These are phyloP conservation scores for Aspergillus texensis DNA, from an alignment of 2,329 filamentous ascomycete species.

Conservation along the genomic window DNA sequence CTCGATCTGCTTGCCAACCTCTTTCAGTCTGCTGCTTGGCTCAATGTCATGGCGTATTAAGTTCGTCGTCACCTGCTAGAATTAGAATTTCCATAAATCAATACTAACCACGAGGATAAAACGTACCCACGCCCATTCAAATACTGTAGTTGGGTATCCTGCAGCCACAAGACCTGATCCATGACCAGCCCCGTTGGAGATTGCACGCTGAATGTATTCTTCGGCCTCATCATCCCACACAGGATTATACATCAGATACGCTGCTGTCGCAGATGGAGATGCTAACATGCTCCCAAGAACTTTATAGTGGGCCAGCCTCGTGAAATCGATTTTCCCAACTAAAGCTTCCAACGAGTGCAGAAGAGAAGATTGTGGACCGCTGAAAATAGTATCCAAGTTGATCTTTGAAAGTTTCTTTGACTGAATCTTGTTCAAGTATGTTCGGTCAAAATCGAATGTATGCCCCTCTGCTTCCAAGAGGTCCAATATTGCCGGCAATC, in stretches of 20 bases:
- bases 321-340: background rate
- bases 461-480: background rate
- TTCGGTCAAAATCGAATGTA: background rate
- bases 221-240: conserved; percentile 3
- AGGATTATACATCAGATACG: conserved; percentile 7
- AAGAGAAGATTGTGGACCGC: background rate
- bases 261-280: conserved; percentile 1
- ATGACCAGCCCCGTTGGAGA: background rate
- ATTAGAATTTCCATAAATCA: no score
- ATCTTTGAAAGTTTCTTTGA: background rate
- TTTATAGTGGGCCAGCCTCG: background rate
- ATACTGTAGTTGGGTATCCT: conserved; percentile 6
- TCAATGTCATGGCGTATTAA: background rate
- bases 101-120: no score
- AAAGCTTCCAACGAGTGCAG: background rate
- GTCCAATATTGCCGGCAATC: background rate
- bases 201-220: background rate
- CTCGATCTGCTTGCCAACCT: background rate
- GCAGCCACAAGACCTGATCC: background rate
- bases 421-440: background rate
- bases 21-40: background rate
- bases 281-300: conserved; percentile 1
- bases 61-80: background rate
- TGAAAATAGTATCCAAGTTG: background rate
- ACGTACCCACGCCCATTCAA: conserved; percentile 6